Evolutionary conservation across 2,329 filamentous ascomycete species (phyloP).

Genomic region (Penicillium thymicola): DNA sequence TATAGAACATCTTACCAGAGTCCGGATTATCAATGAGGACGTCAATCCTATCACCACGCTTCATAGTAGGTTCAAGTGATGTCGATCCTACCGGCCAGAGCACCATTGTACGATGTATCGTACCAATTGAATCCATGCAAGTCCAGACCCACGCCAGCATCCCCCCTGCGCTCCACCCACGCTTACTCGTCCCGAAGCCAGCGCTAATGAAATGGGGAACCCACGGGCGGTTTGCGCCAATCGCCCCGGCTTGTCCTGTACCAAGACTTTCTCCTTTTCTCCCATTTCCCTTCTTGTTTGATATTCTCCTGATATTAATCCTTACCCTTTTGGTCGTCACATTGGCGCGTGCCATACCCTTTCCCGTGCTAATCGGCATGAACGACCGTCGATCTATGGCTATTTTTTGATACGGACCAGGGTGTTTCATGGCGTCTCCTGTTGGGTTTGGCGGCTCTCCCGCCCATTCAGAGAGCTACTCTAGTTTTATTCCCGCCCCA

Average conservation of each 20-base stretch:
- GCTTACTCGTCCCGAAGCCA: slow-evolving; percentile 12
- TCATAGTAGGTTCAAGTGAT: slow-evolving; percentile 9
- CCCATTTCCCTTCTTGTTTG: slow-evolving; percentile 2
- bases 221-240: slow-evolving; percentile 22
- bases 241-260: slow-evolving; percentile 9
- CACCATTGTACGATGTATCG: slow-evolving; percentile 13
- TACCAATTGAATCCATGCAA: slow-evolving; percentile 19
- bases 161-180: slow-evolving; percentile 13
- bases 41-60: not conserved
- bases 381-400: slow-evolving; percentile 25
- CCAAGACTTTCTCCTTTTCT: slow-evolving; percentile 12
- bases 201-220: slow-evolving; percentile 14
- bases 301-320: slow-evolving; percentile 16
- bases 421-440: slow-evolving; percentile 22
- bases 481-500: slow-evolving; percentile 20
- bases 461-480: slow-evolving; percentile 14
- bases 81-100: slow-evolving; percentile 22
- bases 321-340: slow-evolving; percentile 21
- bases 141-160: slow-evolving; percentile 7
- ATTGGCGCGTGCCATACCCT: slow-evolving; percentile 17
- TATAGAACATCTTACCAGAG: not conserved
- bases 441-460: slow-evolving; percentile 17
- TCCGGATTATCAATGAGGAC: not conserved
- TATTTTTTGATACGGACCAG: slow-evolving; percentile 24
- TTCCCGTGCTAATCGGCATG: slow-evolving; percentile 23